phyloP scores from a whole-genome alignment of 2,329 filamentous ascomycete species.

The Diaporthe citrichinensis region DNA sequence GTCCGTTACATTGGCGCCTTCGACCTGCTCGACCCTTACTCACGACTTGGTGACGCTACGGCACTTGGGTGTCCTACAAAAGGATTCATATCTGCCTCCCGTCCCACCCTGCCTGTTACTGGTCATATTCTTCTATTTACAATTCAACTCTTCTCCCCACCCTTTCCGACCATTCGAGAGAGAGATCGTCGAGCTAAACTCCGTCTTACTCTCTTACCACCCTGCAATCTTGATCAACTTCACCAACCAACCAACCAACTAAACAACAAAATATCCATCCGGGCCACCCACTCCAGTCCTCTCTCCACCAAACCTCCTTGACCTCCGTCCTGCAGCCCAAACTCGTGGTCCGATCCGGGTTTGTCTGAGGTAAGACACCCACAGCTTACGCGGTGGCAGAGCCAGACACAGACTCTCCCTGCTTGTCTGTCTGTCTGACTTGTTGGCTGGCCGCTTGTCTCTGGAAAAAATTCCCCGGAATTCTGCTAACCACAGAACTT shows the following conservation, averaged over 20 bases:
- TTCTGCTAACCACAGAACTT: constrained; percentile 32
- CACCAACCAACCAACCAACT: background rate
- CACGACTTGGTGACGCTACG: constrained; percentile 35
- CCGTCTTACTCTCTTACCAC: constrained; percentile 2
- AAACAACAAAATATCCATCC: background rate
- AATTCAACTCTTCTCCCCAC: constrained; percentile 1
- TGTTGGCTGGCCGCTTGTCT: background rate
- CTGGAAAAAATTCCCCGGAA: constrained; percentile 25
- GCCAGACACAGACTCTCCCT: constrained; percentile 2
- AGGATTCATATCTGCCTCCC: constrained; percentile 37
- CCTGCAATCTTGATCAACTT: background rate
- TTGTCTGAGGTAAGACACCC: constrained; percentile 39
- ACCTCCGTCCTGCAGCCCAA: constrained; percentile 11
- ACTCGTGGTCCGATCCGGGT: constrained; percentile 28
- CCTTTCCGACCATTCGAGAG: background rate
- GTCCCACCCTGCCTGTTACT: constrained; percentile 25
- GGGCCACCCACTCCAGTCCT: background rate
- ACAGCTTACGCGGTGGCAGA: constrained; percentile 14
- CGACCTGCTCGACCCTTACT: constrained; percentile 31
- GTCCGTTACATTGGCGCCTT: constrained; percentile 37
- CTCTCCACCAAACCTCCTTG: background rate
- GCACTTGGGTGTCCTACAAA: constrained; percentile 40
- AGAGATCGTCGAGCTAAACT: background rate
- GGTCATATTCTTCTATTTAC: constrained; percentile 19
- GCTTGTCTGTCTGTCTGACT: constrained; percentile 9